Evolutionary conservation across 306 rosid species (phyloP).

Genomic region (Medicago ruthenica): DNA sequence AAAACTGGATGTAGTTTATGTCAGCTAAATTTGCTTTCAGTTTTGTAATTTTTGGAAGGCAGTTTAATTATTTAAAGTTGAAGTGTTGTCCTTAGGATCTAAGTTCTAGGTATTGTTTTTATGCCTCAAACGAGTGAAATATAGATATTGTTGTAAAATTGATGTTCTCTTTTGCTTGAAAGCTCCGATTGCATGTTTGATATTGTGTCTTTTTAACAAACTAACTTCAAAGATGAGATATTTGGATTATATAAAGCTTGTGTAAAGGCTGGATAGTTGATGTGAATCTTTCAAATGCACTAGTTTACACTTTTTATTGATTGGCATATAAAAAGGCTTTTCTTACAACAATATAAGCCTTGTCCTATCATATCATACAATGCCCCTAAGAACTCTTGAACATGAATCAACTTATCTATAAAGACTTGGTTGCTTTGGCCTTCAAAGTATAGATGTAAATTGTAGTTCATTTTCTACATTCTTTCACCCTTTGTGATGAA

Average conservation of each 20-base stretch:
- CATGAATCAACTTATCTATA: not conserved
- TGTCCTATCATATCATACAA: not conserved
- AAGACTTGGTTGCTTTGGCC: not conserved
- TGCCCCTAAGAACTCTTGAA: not conserved
- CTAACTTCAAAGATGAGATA: conserved; percentile 17
- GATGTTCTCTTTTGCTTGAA: conserved; percentile 15
- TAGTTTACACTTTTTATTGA: not conserved
- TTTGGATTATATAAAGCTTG: conserved; percentile 1
- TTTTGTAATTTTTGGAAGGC: conserved; percentile 49
- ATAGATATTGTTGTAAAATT: conserved; percentile 24
- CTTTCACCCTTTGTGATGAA: not conserved
- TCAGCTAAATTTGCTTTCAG: conserved; percentile 43
- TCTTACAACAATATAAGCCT: not conserved
- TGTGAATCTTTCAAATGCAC: not conserved
- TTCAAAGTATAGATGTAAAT: not conserved
- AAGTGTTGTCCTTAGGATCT: conserved; percentile 34
- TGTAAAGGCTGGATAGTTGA: not conserved
- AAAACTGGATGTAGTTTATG: conserved; percentile 41
- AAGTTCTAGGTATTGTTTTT: conserved; percentile 49
- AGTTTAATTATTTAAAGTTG: conserved; percentile 26
- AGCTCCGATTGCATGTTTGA: not conserved
- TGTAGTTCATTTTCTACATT: not conserved
- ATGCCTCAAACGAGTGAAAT: conserved; percentile 38
- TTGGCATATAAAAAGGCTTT: not conserved
- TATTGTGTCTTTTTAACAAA: conserved; percentile 11